A percentile compares a stretch with the other conserved stretches of the same genome.
phyloP scores from a whole-genome alignment of 306 rosid genomes.

The Dalbergia oliveri region DNA sequence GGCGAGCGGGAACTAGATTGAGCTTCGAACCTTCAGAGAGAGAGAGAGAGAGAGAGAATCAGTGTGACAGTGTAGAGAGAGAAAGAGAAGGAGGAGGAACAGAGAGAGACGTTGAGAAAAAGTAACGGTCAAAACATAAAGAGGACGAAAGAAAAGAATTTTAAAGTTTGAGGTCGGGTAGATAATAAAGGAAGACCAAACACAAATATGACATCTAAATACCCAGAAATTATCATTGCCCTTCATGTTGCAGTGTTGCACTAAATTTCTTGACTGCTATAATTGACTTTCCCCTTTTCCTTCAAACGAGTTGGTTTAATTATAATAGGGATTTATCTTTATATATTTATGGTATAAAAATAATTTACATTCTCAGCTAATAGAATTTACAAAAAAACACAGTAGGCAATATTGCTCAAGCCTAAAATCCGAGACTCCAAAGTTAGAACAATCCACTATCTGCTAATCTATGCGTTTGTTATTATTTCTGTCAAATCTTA shows the following conservation, averaged over 20 bases:
- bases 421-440: no score
- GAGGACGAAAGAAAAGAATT: not conserved
- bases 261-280: constrained; percentile 38
- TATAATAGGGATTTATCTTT: no score
- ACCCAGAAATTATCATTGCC: constrained; percentile 18
- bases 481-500: no score
- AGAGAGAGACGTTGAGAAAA: constrained; percentile 73
- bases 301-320: no score
- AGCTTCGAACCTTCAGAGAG: constrained; percentile 49
- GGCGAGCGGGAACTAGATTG: constrained; percentile 48
- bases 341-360: no score
- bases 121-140: constrained; percentile 71
- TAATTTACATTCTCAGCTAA: no score
- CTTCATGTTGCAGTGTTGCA: not conserved
- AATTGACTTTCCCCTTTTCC: not conserved
- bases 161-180: not conserved
- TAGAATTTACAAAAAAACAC: no score
- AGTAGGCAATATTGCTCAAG: no score
- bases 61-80: not conserved
- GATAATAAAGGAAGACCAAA: constrained; percentile 22
- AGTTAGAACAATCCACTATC: no score
- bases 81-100: not conserved
- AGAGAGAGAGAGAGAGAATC: constrained; percentile 33
- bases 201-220: constrained; percentile 22
- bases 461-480: no score